phyloP scores from a whole-genome alignment of 192 early-diverging fungal species.

The Pilaira anomala region DNA sequence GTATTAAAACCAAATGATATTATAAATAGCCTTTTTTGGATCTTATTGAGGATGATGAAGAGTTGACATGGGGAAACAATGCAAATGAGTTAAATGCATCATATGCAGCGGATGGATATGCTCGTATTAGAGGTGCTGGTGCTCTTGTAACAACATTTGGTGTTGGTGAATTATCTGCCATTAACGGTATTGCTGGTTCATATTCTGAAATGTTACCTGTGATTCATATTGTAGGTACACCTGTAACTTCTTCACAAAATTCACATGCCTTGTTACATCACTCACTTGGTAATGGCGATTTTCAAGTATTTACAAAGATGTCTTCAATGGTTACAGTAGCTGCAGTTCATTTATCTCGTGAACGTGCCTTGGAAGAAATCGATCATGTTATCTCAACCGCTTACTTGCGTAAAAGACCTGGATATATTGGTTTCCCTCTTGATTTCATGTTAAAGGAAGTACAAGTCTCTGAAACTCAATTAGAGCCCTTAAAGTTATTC shows the following conservation, averaged over 20 bases:
- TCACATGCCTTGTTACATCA: conserved; percentile 44
- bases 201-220: conserved; percentile 48
- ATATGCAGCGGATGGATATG: conserved; percentile 49
- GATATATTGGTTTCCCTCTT: conserved; percentile 45
- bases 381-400: conserved; percentile 29
- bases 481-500: conserved; percentile 23
- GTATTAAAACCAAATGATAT: too few relatives aligned
- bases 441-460: conserved; percentile 37
- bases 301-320: conserved; percentile 41
- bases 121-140: conserved; percentile 37
- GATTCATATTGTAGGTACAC: conserved; percentile 51
- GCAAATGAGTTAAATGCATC: conserved; percentile 40
- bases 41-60: conserved; percentile 29
- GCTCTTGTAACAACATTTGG: conserved; percentile 46
- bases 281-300: conserved; percentile 49
- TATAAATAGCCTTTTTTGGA: conserved; percentile 23
- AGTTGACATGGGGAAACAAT: conserved; percentile 40
- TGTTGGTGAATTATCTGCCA: conserved; percentile 44
- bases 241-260: conserved; percentile 41
- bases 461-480: conserved; percentile 8
- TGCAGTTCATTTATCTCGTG: conserved; percentile 25
- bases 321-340: conserved; percentile 41
- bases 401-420: neutral
- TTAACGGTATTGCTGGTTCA: conserved; percentile 47
- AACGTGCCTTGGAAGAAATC: conserved; percentile 38